These are phyloP conservation scores for Vinca major DNA, from an alignment of 305 asterid species.

Conservation along the genomic window DNA sequence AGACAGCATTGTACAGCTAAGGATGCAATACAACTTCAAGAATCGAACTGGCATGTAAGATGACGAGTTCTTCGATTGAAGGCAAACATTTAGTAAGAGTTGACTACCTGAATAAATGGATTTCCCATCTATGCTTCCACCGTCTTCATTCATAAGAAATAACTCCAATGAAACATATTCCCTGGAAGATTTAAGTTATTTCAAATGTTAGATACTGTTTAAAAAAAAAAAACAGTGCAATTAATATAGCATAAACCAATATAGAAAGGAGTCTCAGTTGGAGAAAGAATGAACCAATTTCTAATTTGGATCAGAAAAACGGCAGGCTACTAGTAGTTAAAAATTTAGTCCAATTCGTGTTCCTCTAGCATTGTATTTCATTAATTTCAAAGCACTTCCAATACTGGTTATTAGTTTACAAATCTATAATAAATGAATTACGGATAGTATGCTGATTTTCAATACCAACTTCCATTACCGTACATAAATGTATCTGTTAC, in stretches of 20 bases:
- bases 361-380: background rate
- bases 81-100: slow-evolving; percentile 50
- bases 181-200: slow-evolving; percentile 35
- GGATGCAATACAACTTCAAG: slow-evolving; percentile 52
- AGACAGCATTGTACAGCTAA: slow-evolving; percentile 26
- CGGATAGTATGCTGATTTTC: background rate
- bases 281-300: background rate
- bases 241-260: background rate
- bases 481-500: background rate
- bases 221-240: background rate
- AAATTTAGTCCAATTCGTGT: background rate
- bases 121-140: slow-evolving; percentile 33
- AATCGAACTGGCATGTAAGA: slow-evolving; percentile 20
- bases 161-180: slow-evolving; percentile 54
- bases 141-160: slow-evolving; percentile 49
- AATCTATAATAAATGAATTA: background rate
- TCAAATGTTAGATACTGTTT: slow-evolving; percentile 8
- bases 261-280: background rate
- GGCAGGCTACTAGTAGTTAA: background rate
- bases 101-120: slow-evolving; percentile 42
- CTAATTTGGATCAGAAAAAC: background rate
- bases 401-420: background rate
- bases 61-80: slow-evolving; percentile 52
- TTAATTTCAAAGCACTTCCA: background rate
- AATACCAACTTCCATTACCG: background rate